A percentile compares a stretch with the other conserved stretches of the same genome.
These are phyloP conservation scores for Starmera amethionina DNA, from an alignment of 805 yeast species.

Conservation along the genomic window DNA sequence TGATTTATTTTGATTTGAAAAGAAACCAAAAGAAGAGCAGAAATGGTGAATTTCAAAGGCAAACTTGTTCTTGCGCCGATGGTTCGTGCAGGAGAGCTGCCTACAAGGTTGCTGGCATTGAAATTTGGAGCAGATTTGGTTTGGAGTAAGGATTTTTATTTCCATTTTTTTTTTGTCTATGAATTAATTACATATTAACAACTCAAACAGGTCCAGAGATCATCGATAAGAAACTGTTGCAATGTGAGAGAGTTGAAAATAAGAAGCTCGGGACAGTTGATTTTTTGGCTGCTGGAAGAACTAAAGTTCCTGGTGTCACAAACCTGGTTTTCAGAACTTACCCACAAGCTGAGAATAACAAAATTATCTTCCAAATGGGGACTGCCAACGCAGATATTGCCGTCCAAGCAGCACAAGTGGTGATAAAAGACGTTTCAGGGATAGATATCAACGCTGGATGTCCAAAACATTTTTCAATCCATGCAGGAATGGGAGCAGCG, in stretches of 20 bases:
- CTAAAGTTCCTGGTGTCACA: conserved; percentile 35
- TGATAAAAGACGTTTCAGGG: conserved; percentile 82
- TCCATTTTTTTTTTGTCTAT: not conserved
- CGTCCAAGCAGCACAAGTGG: conserved; percentile 73
- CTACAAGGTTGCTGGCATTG: conserved; percentile 73
- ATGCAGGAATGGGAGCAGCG: conserved; percentile 98
- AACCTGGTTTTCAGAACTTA: conserved; percentile 66
- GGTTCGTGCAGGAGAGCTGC: conserved; percentile 95
- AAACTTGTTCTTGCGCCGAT: conserved; percentile 88
- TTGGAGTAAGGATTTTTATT: conserved; percentile 43
- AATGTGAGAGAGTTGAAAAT: conserved; percentile 59
- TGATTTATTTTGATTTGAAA: no score
- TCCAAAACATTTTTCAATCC: conserved; percentile 91
- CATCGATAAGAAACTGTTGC: conserved; percentile 72
- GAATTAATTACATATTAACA: not conserved
- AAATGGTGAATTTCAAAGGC: conserved; percentile 62
- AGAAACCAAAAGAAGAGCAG: no score
- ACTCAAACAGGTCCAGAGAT: conserved; percentile 60
- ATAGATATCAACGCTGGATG: conserved; percentile 95
- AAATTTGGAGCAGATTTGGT: conserved; percentile 88
- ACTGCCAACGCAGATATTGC: conserved; percentile 79
- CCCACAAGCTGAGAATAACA: conserved; percentile 50
- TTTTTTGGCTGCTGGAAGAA: conserved; percentile 34
- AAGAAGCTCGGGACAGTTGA: conserved; percentile 49
- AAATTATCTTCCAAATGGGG: conserved; percentile 84